Percentiles rank a stretch among this genome's conserved stretches.
These are phyloP conservation scores for Aspergillus nomiae DNA, from an alignment of 2,329 filamentous ascomycete species.

Conservation along the genomic window DNA sequence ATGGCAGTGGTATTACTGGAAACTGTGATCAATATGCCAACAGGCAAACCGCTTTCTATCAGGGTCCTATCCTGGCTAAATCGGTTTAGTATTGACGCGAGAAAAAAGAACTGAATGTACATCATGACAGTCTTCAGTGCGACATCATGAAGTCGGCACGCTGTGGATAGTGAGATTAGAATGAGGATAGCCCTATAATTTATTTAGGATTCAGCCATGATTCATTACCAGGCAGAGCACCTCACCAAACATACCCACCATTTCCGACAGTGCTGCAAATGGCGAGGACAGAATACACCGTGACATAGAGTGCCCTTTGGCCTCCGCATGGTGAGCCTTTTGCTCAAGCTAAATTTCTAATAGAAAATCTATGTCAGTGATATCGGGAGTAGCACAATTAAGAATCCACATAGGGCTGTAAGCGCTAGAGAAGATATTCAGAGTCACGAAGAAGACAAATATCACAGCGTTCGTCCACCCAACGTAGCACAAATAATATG, in stretches of 20 bases:
- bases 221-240: not conserved
- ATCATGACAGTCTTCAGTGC: slow-evolving; percentile 3
- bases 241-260: slow-evolving; percentile 7
- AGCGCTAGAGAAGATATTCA: too few relatives aligned
- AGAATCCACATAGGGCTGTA: too few relatives aligned
- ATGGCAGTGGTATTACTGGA: not conserved
- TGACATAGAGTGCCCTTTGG: not conserved
- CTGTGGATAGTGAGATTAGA: not conserved
- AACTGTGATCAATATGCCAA: not conserved
- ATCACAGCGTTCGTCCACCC: too few relatives aligned
- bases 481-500: too few relatives aligned
- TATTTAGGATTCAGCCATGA: not conserved
- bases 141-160: slow-evolving; percentile 1
- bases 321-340: not conserved
- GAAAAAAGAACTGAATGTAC: not conserved
- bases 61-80: not conserved
- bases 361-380: too few relatives aligned
- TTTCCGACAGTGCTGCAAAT: not conserved
- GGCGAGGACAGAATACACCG: not conserved
- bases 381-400: too few relatives aligned
- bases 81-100: not conserved
- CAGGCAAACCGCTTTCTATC: slow-evolving; percentile 4
- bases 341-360: not conserved
- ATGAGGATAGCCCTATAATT: slow-evolving; percentile 3
- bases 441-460: too few relatives aligned